A percentile compares a stretch with the other conserved stretches of the same genome.
Conservation (phyloP, 2,329 filamentous ascomycete species). For the Sordariomycetes sp. region DNA sequence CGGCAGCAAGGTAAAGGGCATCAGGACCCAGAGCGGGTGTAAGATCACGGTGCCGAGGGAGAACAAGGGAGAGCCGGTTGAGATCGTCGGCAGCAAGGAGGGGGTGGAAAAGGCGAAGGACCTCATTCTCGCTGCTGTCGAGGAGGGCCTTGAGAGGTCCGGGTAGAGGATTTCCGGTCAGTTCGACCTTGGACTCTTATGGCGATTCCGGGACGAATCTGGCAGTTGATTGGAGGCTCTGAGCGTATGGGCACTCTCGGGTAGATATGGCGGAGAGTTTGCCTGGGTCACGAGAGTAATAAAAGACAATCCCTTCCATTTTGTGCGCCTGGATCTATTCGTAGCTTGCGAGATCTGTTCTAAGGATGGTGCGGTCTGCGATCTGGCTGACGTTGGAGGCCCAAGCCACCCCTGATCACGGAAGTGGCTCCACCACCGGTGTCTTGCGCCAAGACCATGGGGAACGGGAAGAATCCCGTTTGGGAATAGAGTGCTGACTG, state of each 20-base stretch:
- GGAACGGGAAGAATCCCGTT: too few relatives aligned
- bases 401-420: too few relatives aligned
- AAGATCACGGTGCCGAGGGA: conserved; percentile 88
- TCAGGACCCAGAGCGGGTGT: conserved; percentile 85
- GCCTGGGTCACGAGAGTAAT: background rate
- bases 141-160: conserved; percentile 36
- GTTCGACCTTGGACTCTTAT: background rate
- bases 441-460: too few relatives aligned
- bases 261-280: background rate
- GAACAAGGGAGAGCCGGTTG: conserved; percentile 75
- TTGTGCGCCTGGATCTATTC: background rate
- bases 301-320: background rate
- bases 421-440: too few relatives aligned
- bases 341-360: too few relatives aligned
- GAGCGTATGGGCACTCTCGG: background rate
- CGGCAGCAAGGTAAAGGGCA: conserved; percentile 84
- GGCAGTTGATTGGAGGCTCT: background rate
- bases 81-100: conserved; percentile 69
- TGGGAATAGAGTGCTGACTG: too few relatives aligned
- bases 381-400: too few relatives aligned
- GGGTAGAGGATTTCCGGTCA: background rate
- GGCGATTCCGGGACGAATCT: background rate
- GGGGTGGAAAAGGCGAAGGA: conserved; percentile 82
- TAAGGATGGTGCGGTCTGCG: too few relatives aligned
- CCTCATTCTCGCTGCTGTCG: conserved; percentile 76